Evolutionary conservation across 148 eudicot species (phyloP).

Genomic region (Rhododendron griersonianum): DNA sequence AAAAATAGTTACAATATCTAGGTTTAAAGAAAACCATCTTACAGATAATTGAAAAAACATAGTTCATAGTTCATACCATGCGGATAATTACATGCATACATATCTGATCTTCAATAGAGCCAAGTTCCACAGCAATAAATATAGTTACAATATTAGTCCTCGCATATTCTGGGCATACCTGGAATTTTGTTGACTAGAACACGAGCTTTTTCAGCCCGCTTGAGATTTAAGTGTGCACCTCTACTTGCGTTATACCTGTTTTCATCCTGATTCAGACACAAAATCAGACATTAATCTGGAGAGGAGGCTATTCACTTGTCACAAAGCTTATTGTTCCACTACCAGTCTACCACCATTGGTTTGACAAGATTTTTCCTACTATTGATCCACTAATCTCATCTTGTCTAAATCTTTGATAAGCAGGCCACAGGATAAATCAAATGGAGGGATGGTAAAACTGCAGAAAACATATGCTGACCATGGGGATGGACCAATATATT

Average conservation of each 20-base stretch:
- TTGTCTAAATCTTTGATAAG: not conserved
- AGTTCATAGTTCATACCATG: not conserved
- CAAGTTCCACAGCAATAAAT: not conserved
- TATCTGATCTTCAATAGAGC: not conserved
- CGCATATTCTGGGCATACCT: constrained; percentile 28
- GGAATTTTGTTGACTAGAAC: constrained; percentile 66
- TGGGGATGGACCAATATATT: not conserved
- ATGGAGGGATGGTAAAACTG: not conserved
- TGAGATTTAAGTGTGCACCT: constrained; percentile 71
- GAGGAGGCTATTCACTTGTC: not conserved
- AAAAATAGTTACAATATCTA: not conserved
- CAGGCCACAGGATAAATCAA: not conserved
- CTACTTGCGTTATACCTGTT: constrained; percentile 71
- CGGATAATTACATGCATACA: not conserved
- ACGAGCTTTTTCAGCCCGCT: constrained; percentile 78
- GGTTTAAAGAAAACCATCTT: not conserved
- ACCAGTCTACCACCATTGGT: not conserved
- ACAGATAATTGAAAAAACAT: not conserved
- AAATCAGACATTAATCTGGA: not conserved
- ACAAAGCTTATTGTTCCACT: not conserved
- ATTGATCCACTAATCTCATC: not conserved
- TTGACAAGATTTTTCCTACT: not conserved
- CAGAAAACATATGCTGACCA: not conserved
- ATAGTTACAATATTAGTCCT: not conserved
- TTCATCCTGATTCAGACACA: constrained; percentile 40